These are phyloP conservation scores for Mortierella sp. DNA, from an alignment of 371 early-diverging fungal genomes.

Conservation along the genomic window DNA sequence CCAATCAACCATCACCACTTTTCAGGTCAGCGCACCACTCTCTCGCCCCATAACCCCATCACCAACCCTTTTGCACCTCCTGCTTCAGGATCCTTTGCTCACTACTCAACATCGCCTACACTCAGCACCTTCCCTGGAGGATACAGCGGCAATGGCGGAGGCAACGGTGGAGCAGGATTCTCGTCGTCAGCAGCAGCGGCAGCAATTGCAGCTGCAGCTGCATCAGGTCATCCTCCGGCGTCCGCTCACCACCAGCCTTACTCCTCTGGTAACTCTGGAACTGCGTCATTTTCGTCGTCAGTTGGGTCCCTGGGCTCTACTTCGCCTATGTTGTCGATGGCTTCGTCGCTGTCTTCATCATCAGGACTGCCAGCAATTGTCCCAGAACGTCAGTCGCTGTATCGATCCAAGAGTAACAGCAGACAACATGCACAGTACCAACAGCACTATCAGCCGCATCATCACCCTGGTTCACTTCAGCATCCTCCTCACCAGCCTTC, in stretches of 20 bases:
- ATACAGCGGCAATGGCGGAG: slow-evolving; percentile 15
- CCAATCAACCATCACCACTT: slow-evolving; percentile 48
- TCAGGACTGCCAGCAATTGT: slow-evolving; percentile 54
- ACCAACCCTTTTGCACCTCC: slow-evolving; percentile 20
- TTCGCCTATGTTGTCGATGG: slow-evolving; percentile 52
- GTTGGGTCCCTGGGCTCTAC: slow-evolving; percentile 52
- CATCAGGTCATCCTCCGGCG: slow-evolving; percentile 14
- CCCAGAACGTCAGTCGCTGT: slow-evolving; percentile 49
- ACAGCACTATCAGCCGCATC: slow-evolving; percentile 18
- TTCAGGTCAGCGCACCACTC: slow-evolving; percentile 36
- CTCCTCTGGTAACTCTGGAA: slow-evolving; percentile 39
- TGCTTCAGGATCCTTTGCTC: slow-evolving; percentile 18
- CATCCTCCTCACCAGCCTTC: slow-evolving; percentile 17
- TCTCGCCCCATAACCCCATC: slow-evolving; percentile 31
- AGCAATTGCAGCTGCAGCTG: slow-evolving; percentile 24
- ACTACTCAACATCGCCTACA: slow-evolving; percentile 48
- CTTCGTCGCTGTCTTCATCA: slow-evolving; percentile 42
- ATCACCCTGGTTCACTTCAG: slow-evolving; percentile 11
- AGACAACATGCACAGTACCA: slow-evolving; percentile 37
- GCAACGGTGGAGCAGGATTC: slow-evolving; percentile 24
- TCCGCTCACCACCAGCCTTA: slow-evolving; percentile 28
- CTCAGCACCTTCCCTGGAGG: slow-evolving; percentile 41
- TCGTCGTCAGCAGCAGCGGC: slow-evolving; percentile 27
- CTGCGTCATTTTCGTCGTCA: slow-evolving; percentile 44
- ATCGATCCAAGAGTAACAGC: slow-evolving; percentile 54